Conservation (phyloP, 352 stramenopile species). For the Pythium angustatum region DNA sequence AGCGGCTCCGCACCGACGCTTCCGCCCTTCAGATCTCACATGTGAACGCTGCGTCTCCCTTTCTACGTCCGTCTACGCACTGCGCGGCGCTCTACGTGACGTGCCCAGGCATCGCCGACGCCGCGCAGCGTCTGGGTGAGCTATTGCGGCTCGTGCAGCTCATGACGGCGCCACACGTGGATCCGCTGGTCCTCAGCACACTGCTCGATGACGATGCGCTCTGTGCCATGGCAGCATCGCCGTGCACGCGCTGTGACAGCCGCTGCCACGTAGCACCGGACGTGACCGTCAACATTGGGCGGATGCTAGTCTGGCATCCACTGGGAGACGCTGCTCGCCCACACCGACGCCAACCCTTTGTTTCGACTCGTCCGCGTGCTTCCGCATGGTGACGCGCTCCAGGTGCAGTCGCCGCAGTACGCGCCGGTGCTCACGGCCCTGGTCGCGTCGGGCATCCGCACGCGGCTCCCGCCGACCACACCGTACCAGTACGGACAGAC, state of each 20-base stretch:
- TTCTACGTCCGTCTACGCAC: not conserved
- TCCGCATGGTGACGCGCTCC: no score
- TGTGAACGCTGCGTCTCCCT: not conserved
- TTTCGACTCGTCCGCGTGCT: not conserved
- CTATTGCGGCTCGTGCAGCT: constrained; percentile 17
- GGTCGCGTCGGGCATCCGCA: not conserved
- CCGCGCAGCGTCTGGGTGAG: constrained; percentile 6
- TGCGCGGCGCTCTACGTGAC: constrained; percentile 16
- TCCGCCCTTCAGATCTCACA: no score
- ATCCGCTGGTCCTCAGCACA: constrained; percentile 14
- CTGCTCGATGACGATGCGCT: constrained; percentile 17
- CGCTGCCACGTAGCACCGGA: not conserved
- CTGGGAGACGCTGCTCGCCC: constrained; percentile 3
- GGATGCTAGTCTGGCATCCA: not conserved
- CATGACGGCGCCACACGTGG: constrained; percentile 17
- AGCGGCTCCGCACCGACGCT: not conserved
- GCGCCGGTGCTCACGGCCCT: constrained; percentile 1
- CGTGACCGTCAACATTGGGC: not conserved
- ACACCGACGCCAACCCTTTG: not conserved
- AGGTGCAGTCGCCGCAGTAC: not conserved
- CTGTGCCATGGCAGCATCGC: constrained; percentile 9
- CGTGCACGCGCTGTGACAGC: constrained; percentile 18
- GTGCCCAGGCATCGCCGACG: constrained; percentile 1
- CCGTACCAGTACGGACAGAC: not conserved
- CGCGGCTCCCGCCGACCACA: not conserved